Conservation (phyloP, 257 asterid genomes). For the Osmanthus fragrans region DNA sequence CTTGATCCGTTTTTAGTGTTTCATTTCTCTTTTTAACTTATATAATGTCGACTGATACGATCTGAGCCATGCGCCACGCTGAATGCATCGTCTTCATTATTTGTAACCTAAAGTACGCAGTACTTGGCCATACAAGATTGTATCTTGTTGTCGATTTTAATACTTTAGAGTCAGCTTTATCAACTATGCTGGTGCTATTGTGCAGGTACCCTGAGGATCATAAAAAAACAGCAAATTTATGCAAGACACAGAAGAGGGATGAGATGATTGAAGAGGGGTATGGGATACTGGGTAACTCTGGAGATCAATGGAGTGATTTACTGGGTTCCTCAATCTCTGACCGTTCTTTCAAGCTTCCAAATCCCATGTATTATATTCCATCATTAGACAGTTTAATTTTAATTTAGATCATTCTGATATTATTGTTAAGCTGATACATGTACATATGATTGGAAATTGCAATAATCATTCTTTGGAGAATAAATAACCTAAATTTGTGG, state of each 20-base stretch:
- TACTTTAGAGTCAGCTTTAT: not conserved
- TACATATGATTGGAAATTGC: no score
- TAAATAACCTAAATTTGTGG: no score
- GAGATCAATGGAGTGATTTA: constrained; percentile 93
- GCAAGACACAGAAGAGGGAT: constrained; percentile 63
- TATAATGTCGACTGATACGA: not conserved
- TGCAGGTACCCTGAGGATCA: constrained; percentile 60
- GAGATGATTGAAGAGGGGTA: constrained; percentile 63
- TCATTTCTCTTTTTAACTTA: no score
- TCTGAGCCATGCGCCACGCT: no score
- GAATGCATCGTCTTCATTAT: no score
- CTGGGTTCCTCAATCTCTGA: constrained; percentile 49
- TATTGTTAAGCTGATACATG: no score
- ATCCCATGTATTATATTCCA: constrained; percentile 81
- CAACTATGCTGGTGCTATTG: not conserved
- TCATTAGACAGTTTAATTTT: not conserved
- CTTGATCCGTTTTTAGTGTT: not conserved
- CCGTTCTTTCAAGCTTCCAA: constrained; percentile 78
- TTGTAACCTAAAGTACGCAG: no score
- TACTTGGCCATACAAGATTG: no score
- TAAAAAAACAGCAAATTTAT: constrained; percentile 47
- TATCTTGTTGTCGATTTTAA: not conserved
- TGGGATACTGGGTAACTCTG: constrained; percentile 62
- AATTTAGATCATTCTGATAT: no score
- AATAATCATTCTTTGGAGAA: no score